Evolutionary conservation across 257 asterid genomes (phyloP), one percentile per base, ranked within the genome.

Genomic region (Agastache rugosa): DNA sequence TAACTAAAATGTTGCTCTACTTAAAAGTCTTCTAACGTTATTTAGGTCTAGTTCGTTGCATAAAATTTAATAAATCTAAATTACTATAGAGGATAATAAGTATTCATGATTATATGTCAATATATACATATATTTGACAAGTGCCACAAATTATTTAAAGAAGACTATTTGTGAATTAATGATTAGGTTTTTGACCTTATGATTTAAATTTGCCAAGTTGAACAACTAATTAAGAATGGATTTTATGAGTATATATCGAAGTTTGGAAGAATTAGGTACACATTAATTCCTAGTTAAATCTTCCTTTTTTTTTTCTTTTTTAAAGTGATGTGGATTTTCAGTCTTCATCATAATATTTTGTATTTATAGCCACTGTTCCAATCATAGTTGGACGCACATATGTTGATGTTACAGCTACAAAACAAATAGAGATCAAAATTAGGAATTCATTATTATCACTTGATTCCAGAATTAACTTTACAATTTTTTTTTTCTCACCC

Each of bases 191-290:
- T 66, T 23, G 58, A 66, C 42, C 16, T 22, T 8, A 12, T 6
- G 41, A 15, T 45, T 14, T 66, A 7, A 45, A 22, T 23, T 23
- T 8, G 71, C 20, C 56, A 20, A 22, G 7, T 65, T 41, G 55
- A n/a, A n/a, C n/a, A n/a, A n/a, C n/a, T n/a, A n/a, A n/a, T n/a
- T n/a, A n/a, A n/a, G n/a, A n/a, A n/a, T 34, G 23, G 27, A 25
- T 27, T 56, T 11, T 23, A 22, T 23, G 37, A 35, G 19, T 16
- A 19, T 19, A 8, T 14, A 9, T 10, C 3, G 31, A 20, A 64
- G 6, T 55, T 55, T 64, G 70, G 54, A 64, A 19, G 45, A 61
- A 31, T 61, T 41, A 63, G 69, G 54, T 41, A 6, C 34, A 63
- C 15, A 22, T 4, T 27, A 27, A 37, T 23, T 22, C 35, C 56